Evolutionary conservation across 305 asterid species (phyloP).

Genomic region (Fraxinus sp.): DNA sequence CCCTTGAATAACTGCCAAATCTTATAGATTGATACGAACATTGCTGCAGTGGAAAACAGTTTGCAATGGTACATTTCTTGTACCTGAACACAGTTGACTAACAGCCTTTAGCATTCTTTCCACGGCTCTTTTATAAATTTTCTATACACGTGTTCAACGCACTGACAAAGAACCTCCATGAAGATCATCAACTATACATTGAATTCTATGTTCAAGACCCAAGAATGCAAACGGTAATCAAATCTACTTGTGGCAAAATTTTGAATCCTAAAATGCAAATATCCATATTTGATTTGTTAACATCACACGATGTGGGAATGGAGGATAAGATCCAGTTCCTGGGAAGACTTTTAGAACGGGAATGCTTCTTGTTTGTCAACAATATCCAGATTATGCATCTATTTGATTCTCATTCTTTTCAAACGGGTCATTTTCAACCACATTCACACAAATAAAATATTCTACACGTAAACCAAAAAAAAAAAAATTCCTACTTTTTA

Average conservation of each 20-base stretch:
- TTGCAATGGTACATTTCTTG: background rate
- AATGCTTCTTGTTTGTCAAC: background rate
- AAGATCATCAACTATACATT: background rate
- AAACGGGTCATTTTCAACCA: background rate
- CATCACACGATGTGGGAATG: background rate
- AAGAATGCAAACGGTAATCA: background rate
- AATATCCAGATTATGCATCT: background rate
- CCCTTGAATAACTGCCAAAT: background rate
- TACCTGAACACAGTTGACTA: background rate
- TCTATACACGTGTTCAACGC: background rate
- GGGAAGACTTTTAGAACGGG: background rate
- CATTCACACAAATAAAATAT: background rate
- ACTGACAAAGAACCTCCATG: background rate
- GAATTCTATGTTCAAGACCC: background rate
- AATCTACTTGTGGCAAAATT: background rate
- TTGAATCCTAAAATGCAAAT: background rate
- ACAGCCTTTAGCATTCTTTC: background rate
- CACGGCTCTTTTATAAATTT: background rate
- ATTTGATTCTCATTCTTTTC: background rate
- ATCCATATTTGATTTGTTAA: background rate
- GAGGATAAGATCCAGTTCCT: background rate
- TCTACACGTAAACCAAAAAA: background rate
- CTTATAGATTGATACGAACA: background rate
- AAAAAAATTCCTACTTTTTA: background rate
- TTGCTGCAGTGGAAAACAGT: background rate